A percentile compares a stretch with the other conserved stretches of the same genome.
Evolutionary conservation across 73 alveolate species (phyloP).

Genomic region (Tetrahymena thermophila): DNA sequence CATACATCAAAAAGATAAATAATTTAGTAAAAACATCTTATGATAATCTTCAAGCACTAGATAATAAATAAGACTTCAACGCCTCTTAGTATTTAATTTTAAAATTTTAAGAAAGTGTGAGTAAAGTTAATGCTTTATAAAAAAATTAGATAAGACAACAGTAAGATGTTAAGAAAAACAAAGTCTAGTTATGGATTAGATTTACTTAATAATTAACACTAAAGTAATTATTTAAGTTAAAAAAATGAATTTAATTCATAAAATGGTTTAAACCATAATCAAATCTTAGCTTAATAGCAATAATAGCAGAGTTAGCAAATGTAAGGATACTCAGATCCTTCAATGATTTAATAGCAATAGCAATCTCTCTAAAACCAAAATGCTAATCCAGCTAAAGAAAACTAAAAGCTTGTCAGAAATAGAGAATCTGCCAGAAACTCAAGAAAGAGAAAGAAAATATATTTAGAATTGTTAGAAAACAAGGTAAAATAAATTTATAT

Average conservation of each 20-base stretch:
- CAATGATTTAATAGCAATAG: not conserved
- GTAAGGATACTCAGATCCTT: not conserved
- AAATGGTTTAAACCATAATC: not conserved
- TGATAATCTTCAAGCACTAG: not conserved
- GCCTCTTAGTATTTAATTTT: not conserved
- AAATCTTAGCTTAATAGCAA: not conserved
- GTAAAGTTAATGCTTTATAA: not conserved
- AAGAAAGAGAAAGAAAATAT: conserved; percentile 65
- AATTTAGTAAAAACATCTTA: not conserved
- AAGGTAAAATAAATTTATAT: conserved; percentile 9
- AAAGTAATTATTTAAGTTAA: not conserved
- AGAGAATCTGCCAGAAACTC: conserved; percentile 71
- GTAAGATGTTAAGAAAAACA: not conserved
- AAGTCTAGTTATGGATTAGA: not conserved
- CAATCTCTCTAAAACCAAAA: not conserved
- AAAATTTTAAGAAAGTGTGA: not conserved
- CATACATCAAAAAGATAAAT: not conserved
- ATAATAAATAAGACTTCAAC: not conserved
- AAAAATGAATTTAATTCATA: not conserved
- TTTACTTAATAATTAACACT: not conserved
- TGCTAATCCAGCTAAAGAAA: conserved; percentile 8
- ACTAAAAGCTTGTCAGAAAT: conserved; percentile 54
- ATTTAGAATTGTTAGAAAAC: conserved; percentile 46
- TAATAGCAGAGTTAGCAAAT: not conserved
- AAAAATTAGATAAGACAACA: not conserved